Percentiles rank a stretch among this genome's conserved stretches.
Conservation (phyloP, 305 asterid genomes). For the Ilex paraguariensis region DNA sequence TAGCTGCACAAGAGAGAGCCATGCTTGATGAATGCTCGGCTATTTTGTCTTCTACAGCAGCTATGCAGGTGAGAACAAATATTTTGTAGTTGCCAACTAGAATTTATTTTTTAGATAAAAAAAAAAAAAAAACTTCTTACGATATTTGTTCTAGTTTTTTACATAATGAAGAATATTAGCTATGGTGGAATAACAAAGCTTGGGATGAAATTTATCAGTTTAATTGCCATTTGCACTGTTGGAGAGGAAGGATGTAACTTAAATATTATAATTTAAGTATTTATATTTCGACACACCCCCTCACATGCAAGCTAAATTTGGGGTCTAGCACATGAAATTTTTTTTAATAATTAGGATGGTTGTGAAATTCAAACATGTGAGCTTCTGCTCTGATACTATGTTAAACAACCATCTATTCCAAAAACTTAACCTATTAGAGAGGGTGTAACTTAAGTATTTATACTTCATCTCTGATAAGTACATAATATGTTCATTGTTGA, state of each 20-base stretch:
- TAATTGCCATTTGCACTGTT: no score
- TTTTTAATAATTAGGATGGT: no score
- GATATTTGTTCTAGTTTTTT: background rate
- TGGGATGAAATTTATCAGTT: no score
- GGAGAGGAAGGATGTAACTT: no score
- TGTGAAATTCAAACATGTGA: no score
- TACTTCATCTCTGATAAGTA: background rate
- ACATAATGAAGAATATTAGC: background rate
- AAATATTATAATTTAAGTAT: no score
- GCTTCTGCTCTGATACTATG: no score
- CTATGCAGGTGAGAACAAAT: slow-evolving; percentile 12
- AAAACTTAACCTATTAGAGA: background rate
- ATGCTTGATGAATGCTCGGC: slow-evolving; percentile 16
- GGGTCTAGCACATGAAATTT: no score
- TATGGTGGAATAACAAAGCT: background rate
- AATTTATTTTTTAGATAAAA: background rate
- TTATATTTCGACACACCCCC: no score
- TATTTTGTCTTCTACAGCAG: slow-evolving; percentile 7
- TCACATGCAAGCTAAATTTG: no score
- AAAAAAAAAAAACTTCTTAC: background rate
- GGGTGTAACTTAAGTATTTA: background rate
- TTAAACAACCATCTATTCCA: no score
- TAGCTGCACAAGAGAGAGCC: slow-evolving; percentile 19
- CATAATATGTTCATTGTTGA: background rate
- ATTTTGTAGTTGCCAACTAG: background rate